Conservation (phyloP, 169 alveolate genomes). For the Plasmodium inui region DNA sequence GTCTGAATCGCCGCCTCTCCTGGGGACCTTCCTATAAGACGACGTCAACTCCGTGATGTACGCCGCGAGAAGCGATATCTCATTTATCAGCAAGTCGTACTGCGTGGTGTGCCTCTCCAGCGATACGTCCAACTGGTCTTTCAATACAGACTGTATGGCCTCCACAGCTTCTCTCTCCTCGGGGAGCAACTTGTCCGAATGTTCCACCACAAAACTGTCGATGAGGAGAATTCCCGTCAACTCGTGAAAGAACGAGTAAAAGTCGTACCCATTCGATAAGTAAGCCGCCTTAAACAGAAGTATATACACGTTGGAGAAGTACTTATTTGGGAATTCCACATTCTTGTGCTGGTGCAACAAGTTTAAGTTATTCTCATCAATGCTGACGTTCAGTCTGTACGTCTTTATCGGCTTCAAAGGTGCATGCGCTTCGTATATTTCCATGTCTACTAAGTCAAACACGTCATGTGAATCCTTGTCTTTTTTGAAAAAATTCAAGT, state of each 20-base stretch:
- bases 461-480: neutral
- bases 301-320: conserved; percentile 60
- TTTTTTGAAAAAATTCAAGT: conserved; percentile 28
- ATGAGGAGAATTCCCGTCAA: conserved; percentile 55
- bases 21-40: conserved; percentile 9
- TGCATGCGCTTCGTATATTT: conserved; percentile 31
- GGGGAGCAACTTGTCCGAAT: neutral
- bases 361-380: conserved; percentile 57
- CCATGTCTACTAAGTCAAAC: conserved; percentile 50
- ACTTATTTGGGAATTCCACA: conserved; percentile 20
- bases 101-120: conserved; percentile 22
- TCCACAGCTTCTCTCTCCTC: neutral
- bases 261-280: conserved; percentile 32
- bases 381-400: conserved; percentile 43
- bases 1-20: too few relatives aligned
- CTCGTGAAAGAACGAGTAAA: conserved; percentile 52
- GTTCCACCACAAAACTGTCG: conserved; percentile 6
- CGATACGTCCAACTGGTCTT: neutral
- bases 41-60: conserved; percentile 68
- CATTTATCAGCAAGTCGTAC: conserved; percentile 30
- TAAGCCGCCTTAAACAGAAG: conserved; percentile 68
- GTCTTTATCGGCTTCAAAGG: neutral
- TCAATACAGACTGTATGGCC: neutral
- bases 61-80: conserved; percentile 50
- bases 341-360: conserved; percentile 54